Evolutionary conservation across 441 rosid genomes (phyloP).

Genomic region (Populus hybrid): DNA sequence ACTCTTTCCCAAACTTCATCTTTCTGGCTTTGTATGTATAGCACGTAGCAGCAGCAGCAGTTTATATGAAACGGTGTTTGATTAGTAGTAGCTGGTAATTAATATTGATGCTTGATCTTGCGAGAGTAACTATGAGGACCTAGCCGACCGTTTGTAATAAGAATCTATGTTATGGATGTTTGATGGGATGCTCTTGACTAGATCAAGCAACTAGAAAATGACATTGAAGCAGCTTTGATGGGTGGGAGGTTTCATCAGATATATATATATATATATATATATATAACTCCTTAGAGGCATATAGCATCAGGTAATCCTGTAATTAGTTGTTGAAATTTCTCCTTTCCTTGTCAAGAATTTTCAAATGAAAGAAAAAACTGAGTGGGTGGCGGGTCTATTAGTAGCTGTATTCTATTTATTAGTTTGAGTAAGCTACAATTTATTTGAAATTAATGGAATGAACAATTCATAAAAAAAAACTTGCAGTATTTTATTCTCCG

Average conservation of each 20-base stretch:
- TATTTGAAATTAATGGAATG: too few relatives aligned
- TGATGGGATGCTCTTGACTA: neutral
- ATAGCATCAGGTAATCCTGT: neutral
- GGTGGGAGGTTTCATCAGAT: too few relatives aligned
- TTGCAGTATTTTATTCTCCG: too few relatives aligned
- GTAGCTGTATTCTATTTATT: too few relatives aligned
- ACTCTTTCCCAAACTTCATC: conserved; percentile 88
- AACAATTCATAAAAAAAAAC: too few relatives aligned
- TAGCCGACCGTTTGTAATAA: neutral
- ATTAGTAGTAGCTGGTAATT: neutral
- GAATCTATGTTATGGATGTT: neutral
- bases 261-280: too few relatives aligned
- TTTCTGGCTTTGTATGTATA: neutral
- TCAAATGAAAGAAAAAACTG: too few relatives aligned
- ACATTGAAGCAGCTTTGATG: too few relatives aligned
- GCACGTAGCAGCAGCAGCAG: neutral
- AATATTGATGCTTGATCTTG: neutral
- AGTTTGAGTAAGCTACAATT: too few relatives aligned
- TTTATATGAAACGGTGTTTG: neutral
- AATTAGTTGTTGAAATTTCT: too few relatives aligned
- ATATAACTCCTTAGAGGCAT: neutral
- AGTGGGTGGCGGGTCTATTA: neutral
- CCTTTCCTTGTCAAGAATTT: too few relatives aligned
- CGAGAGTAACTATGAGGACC: neutral
- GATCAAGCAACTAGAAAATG: neutral